A percentile compares a stretch with the other conserved stretches of the same genome.
Conservation (phyloP, 1,139 yeast species). For the Hyphopichia khmerensis region DNA sequence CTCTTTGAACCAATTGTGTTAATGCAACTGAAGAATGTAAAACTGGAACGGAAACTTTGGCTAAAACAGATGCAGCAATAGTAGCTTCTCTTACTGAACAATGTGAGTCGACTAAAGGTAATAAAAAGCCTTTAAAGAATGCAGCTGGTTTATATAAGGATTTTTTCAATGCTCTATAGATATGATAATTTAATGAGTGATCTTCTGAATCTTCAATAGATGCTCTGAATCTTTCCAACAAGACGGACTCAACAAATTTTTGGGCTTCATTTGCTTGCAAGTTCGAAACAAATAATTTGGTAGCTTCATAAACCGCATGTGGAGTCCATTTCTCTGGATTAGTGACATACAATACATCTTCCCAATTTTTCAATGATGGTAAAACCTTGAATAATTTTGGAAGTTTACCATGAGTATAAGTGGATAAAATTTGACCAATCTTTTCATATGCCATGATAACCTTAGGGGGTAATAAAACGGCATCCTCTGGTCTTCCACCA, state of each 20-base stretch:
- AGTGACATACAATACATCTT: slow-evolving; percentile 88
- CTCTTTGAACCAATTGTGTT: slow-evolving; percentile 78
- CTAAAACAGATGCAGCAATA: slow-evolving; percentile 87
- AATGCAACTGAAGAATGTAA: slow-evolving; percentile 96
- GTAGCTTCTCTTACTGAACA: slow-evolving; percentile 93
- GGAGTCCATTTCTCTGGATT: slow-evolving; percentile 94
- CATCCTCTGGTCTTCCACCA: slow-evolving; percentile 34
- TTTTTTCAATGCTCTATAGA: slow-evolving; percentile 88
- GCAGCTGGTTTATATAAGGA: slow-evolving; percentile 96
- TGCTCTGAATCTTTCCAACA: slow-evolving; percentile 80
- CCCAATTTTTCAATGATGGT: slow-evolving; percentile 93
- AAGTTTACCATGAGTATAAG: slow-evolving; percentile 94
- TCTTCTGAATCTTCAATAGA: slow-evolving; percentile 78
- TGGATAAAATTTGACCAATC: slow-evolving; percentile 81
- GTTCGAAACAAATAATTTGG: slow-evolving; percentile 89
- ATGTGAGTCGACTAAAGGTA: slow-evolving; percentile 81
- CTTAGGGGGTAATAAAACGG: slow-evolving; percentile 87
- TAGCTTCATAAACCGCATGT: slow-evolving; percentile 94
- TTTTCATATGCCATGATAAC: slow-evolving; percentile 92
- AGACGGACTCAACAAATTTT: slow-evolving; percentile 69
- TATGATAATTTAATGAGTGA: slow-evolving; percentile 78
- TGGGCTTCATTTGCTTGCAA: slow-evolving; percentile 87
- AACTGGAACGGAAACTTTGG: slow-evolving; percentile 90
- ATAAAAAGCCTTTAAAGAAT: slow-evolving; percentile 91
- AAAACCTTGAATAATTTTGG: slow-evolving; percentile 94